Evolutionary conservation across 805 yeast species (phyloP).

Genomic region (Kodamaea sagamina): DNA sequence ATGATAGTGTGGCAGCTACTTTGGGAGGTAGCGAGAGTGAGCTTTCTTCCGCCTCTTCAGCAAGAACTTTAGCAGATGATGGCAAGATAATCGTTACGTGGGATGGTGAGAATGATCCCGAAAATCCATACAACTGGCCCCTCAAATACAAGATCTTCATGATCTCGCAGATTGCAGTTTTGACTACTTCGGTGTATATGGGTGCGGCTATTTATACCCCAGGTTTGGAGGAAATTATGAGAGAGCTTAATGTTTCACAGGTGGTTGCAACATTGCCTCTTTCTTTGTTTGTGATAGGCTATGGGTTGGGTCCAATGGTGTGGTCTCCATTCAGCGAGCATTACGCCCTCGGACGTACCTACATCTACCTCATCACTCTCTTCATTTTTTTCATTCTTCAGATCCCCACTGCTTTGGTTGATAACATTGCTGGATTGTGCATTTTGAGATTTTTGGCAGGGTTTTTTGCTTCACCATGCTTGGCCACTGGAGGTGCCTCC

Average conservation of each 20-base stretch:
- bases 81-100: constrained; percentile 24
- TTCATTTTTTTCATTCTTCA: constrained; percentile 52
- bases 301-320: constrained; percentile 61
- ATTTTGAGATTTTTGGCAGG: constrained; percentile 58
- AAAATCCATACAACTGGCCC: constrained; percentile 61
- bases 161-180: constrained; percentile 40
- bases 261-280: constrained; percentile 53
- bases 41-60: too few species aligned
- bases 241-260: constrained; percentile 46
- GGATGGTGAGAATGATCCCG: constrained; percentile 53
- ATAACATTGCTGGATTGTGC: constrained; percentile 53
- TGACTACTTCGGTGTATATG: constrained; percentile 54
- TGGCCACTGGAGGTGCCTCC: constrained; percentile 54
- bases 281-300: constrained; percentile 57
- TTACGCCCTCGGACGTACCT: constrained; percentile 53
- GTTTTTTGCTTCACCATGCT: constrained; percentile 51
- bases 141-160: constrained; percentile 38
- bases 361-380: constrained; percentile 48
- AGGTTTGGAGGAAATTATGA: constrained; percentile 45
- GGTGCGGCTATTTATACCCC: constrained; percentile 62
- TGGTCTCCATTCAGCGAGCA: constrained; percentile 62
- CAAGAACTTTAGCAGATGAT: not conserved
- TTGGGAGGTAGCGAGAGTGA: too few species aligned
- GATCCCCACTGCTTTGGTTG: constrained; percentile 54
- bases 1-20: too few species aligned